phyloP scores from a whole-genome alignment of 768 basidiomycete species.

The Tricholoma hemisulphureum region DNA sequence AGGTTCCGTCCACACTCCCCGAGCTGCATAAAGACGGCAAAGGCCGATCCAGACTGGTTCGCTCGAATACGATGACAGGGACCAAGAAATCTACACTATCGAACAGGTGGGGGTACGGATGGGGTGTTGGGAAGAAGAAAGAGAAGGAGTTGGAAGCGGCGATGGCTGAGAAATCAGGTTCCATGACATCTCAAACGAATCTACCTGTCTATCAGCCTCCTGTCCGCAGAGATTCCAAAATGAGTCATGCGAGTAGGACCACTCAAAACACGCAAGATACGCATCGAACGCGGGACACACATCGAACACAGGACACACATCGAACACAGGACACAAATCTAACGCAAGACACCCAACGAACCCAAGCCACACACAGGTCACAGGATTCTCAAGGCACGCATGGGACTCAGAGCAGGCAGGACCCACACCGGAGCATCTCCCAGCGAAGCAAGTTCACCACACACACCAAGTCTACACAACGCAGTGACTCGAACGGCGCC shows the following conservation, averaged over 20 bases:
- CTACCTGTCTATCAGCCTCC: conserved; percentile 43
- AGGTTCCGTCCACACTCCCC: conserved; percentile 34
- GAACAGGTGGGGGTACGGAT: conserved; percentile 67
- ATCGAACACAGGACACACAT: conserved; percentile 10
- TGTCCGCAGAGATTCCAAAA: conserved; percentile 38
- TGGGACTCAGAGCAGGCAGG: background rate
- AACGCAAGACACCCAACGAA: conserved; percentile 27
- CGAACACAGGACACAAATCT: conserved; percentile 4
- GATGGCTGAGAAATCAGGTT: conserved; percentile 26
- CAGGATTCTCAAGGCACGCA: background rate
- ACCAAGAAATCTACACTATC: conserved; percentile 51
- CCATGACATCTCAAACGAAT: conserved; percentile 29
- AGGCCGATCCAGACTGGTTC: conserved; percentile 41
- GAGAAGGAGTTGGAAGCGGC: conserved; percentile 33
- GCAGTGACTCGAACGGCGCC: conserved; percentile 12
- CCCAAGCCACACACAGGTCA: conserved; percentile 23
- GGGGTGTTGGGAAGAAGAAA: conserved; percentile 61
- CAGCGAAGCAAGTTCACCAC: conserved; percentile 25
- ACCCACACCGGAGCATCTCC: conserved; percentile 20
- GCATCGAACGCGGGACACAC: conserved; percentile 2
- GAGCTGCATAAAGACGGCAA: conserved; percentile 35
- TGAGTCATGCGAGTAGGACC: conserved; percentile 37
- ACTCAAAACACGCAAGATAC: conserved; percentile 17
- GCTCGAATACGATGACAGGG: conserved; percentile 55
- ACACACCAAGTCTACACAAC: conserved; percentile 24